Conservation (phyloP, 495 filamentous ascomycete genomes). For the Trichoderma reesei region DNA sequence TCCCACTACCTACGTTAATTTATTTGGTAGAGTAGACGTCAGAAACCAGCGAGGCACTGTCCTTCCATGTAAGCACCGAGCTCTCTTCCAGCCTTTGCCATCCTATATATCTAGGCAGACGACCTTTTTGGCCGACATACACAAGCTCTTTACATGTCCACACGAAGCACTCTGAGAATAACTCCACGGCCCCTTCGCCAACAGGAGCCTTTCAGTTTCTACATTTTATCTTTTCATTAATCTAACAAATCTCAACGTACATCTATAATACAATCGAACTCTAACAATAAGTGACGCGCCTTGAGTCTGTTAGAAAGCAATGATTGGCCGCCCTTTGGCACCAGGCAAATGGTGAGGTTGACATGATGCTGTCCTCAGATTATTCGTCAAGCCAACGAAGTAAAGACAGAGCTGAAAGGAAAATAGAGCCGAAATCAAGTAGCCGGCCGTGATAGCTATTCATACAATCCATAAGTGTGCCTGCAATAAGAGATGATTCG, state of each 20-base stretch:
- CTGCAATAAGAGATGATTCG: neutral
- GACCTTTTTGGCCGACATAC: too few species aligned
- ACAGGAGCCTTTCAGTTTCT: too few species aligned
- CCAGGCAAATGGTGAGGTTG: neutral
- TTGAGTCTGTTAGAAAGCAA: neutral
- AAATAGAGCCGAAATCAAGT: neutral
- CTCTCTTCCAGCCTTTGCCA: too few species aligned
- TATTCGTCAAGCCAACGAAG: neutral
- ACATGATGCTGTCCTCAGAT: neutral
- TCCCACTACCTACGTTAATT: too few species aligned
- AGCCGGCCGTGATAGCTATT: neutral
- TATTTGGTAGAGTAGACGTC: too few species aligned
- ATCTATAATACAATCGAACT: neutral
- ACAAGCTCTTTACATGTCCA: too few species aligned
- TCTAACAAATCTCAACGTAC: neutral
- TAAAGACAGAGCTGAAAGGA: neutral
- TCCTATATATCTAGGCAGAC: too few species aligned
- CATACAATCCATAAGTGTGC: constrained; percentile 5
- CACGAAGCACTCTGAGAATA: too few species aligned
- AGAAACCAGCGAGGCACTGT: too few species aligned
- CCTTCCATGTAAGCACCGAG: too few species aligned
- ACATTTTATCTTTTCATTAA: neutral
- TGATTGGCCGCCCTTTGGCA: neutral
- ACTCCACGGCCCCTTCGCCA: too few species aligned
- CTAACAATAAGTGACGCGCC: constrained; percentile 4